Base-by-base conservation (phyloP, 2,329 filamentous ascomycete species). In the Colletotrichum australisinense region DNA sequence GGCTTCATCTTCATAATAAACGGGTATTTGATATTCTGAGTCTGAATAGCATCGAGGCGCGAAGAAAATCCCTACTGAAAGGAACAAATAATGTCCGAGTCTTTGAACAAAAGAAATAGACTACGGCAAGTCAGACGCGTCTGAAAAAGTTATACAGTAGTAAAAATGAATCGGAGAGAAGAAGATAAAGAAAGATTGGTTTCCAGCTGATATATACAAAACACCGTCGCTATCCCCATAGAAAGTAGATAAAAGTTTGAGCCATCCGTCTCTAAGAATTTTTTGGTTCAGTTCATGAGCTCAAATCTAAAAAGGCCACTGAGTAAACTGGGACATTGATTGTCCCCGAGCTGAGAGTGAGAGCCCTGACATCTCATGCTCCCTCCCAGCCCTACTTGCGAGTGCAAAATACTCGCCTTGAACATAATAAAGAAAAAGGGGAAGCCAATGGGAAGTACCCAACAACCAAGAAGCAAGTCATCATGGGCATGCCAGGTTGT, bases 361-460 rank as follows among this genome's bases (percentile, higher is more conserved):
- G 32, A 52, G 64, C 14, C 11, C 32, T 12, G 32, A 35, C 4
- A 5, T 35, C 56, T 16, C 56, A 73, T 60, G 55, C 49, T 49
- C 52, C 46, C 42, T 22, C 42, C 26, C 19, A n/a, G 28, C 66
- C 66, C 60, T 70, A 38, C 56, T 42, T 58, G 67, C 67, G 60
- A 70, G 67, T 49, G 26, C 22, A 19, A 42, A 35, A 30, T 35
- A 19, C 55, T 73, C 70, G 70, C 55, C 11, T 66, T 49, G 67
- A 73, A 73, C 70, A 32, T 70, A 35, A 55, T 68, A 73, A 76
- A 57, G 69, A 66, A 63, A 75, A 75, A 67, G 53, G 52, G 46
- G 75, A 70, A 53, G 30, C 55, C 63, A 65, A 57, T 57, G 42
- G 71, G 46, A 38, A 30, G 65, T 62, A 65, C 59, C 66, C 59